Percentiles rank a stretch among this genome's conserved stretches.
These are phyloP conservation scores for Saccharomycopsis oosterbeekiorum DNA, from an alignment of 805 yeast species.

Conservation along the genomic window DNA sequence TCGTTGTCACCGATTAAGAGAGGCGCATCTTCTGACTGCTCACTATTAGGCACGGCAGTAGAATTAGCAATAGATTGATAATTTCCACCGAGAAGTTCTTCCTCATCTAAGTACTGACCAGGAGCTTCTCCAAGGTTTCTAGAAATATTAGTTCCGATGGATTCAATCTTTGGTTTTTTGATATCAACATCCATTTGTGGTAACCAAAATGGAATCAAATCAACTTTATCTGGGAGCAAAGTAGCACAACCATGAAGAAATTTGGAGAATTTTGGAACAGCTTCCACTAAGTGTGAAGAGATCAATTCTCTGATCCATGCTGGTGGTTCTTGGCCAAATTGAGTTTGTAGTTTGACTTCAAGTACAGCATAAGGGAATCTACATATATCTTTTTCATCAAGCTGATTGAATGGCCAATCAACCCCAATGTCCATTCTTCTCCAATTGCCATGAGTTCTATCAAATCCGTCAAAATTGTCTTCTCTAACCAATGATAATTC, in stretches of 20 bases:
- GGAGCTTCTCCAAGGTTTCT: constrained; percentile 31
- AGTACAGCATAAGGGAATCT: constrained; percentile 96
- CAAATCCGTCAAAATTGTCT: constrained; percentile 88
- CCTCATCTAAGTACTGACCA: constrained; percentile 60
- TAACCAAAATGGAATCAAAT: constrained; percentile 89
- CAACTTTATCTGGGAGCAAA: constrained; percentile 73
- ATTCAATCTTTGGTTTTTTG: constrained; percentile 68
- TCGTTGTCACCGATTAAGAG: not conserved
- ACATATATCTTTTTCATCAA: constrained; percentile 76
- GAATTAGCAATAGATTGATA: not conserved
- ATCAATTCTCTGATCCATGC: constrained; percentile 93
- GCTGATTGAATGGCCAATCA: constrained; percentile 86
- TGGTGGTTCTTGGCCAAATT: constrained; percentile 98
- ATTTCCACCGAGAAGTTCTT: constrained; percentile 33
- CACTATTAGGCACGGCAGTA: constrained; percentile 3
- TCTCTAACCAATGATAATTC: constrained; percentile 97
- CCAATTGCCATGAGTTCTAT: constrained; percentile 91
- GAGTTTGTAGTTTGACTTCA: constrained; percentile 96
- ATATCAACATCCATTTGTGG: constrained; percentile 97
- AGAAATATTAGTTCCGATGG: constrained; percentile 23
- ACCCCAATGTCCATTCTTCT: constrained; percentile 98
- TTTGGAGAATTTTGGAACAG: constrained; percentile 95
- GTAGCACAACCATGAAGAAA: constrained; percentile 95
- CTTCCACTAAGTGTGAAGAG: constrained; percentile 88
- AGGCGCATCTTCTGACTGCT: constrained; percentile 13